Evolutionary conservation across 2,329 filamentous ascomycete genomes (phyloP), one percentile per base, ranked within the genome.

Genomic region (Zymoseptoria tritici): DNA sequence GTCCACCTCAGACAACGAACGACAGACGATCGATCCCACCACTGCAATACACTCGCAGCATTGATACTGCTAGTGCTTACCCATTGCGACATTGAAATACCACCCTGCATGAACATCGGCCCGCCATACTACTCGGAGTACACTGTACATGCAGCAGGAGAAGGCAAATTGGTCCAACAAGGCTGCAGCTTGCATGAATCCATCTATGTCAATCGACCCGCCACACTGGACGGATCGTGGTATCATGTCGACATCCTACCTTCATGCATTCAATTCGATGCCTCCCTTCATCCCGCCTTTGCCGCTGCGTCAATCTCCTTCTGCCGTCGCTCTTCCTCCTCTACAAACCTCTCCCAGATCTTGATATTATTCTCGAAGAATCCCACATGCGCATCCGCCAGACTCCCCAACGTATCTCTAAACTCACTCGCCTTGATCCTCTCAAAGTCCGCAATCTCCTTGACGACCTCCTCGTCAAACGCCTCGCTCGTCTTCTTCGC

Each of bases 381-480:
- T 9, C 85, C 83, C 49, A 96, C 85, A 73, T 99, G 91, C 19
- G 90, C 86, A 70, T 93, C 88, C 0, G 93, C 91, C 54, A 99
- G 76, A 2, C 85, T 86, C 2, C 90, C 91, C 55, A 99, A 81
- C 67, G 94, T 92, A 64, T 88, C 84, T 74, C 90, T 90, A 76
- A 99, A 95, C 79, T 99, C 93, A 22, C 50, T 68, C 49, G 90
- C 86, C 80, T 99, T 99, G 80, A 97, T 97, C 59, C 92, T 84
- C 77, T 99, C 94, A 76, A 99, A 99, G 72, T 97, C 92, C 20
- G 83, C 83, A 0, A 97, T 90, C 74, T 99, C 94, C 70, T 90
- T 88, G 51, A 97, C 88, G 1, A 97, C 93, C 76, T 97, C 91
- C 72, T 97, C 92, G 74, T 97, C 94, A 70, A 99, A 99, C 72